phyloP scores from a whole-genome alignment of 2,329 filamentous ascomycete species.

The Lasiodiplodia sp. region DNA sequence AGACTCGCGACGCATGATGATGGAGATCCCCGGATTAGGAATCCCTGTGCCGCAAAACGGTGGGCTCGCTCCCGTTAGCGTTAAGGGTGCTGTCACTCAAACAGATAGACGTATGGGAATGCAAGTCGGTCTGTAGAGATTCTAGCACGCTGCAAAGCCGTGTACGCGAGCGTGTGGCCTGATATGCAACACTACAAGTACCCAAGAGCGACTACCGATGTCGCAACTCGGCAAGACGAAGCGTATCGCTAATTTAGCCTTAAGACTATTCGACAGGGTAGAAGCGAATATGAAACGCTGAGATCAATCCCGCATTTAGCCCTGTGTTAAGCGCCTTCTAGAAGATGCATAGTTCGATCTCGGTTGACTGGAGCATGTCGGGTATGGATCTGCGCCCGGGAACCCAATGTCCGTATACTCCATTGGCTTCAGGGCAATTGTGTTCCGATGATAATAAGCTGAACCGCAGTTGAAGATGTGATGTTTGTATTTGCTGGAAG shows the following conservation, averaged over 20 bases:
- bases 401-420: background rate
- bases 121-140: background rate
- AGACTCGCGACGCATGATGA: conserved; percentile 9
- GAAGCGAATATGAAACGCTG: background rate
- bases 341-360: background rate
- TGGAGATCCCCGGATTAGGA: conserved; percentile 11
- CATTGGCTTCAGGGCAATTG: background rate
- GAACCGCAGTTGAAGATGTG: background rate
- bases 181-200: background rate
- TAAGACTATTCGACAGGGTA: background rate
- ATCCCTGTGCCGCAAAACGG: conserved; percentile 1
- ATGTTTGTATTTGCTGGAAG: background rate
- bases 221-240: background rate
- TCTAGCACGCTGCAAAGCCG: background rate
- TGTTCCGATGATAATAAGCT: background rate
- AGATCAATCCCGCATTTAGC: background rate
- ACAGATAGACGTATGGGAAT: background rate
- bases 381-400: background rate
- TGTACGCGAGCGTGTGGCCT: background rate
- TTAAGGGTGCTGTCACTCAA: background rate
- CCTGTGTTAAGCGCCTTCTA: background rate
- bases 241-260: background rate
- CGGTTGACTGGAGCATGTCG: background rate
- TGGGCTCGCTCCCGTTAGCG: background rate
- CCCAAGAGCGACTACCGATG: background rate